Conservation (phyloP, 441 rosid species). For the Eutrema salsugineum region DNA sequence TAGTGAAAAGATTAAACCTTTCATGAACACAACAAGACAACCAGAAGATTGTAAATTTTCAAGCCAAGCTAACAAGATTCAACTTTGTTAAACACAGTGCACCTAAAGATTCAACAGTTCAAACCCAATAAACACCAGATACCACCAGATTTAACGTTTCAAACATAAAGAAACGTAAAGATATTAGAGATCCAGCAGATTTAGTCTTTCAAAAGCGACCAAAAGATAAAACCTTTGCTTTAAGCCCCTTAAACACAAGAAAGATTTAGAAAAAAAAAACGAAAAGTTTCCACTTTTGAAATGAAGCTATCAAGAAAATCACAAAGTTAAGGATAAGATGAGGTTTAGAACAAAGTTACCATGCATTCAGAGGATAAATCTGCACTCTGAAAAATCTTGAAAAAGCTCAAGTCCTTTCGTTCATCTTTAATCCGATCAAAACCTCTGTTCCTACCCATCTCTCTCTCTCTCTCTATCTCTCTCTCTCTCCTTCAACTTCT, state of each 20-base stretch:
- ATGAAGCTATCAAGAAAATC: neutral
- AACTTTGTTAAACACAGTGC: no score
- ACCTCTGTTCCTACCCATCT: neutral
- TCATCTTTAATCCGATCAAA: neutral
- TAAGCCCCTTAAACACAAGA: neutral
- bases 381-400: slow-evolving; percentile 21
- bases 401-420: slow-evolving; percentile 5
- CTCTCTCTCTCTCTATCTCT: slow-evolving; percentile 4
- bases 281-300: neutral
- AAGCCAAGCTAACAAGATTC: no score
- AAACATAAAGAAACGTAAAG: no score
- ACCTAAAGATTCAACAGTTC: no score
- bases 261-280: neutral
- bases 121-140: neutral
- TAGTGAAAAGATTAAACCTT: neutral
- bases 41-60: neutral
- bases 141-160: neutral
- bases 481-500: neutral
- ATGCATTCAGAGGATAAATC: slow-evolving; percentile 21
- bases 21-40: no score
- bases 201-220: neutral
- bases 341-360: slow-evolving; percentile 19
- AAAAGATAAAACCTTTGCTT: neutral
- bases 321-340: neutral
- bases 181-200: neutral